phyloP scores from a whole-genome alignment of 768 basidiomycete genomes.

The Lactarius hengduanensis region DNA sequence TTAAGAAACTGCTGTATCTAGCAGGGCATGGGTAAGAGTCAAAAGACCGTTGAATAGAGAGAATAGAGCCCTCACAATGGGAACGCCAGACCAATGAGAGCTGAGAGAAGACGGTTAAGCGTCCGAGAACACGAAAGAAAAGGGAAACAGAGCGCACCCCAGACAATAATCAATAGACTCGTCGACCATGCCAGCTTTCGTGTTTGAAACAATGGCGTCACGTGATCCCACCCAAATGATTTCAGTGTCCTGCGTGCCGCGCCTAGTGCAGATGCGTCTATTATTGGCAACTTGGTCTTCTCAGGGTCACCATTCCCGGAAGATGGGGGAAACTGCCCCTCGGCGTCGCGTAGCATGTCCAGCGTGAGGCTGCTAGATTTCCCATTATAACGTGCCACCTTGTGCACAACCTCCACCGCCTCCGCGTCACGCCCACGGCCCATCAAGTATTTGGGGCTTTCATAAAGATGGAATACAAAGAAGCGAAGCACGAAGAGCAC shows the following conservation, averaged over 20 bases:
- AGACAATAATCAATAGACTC: constrained; percentile 48
- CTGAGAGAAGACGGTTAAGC: constrained; percentile 36
- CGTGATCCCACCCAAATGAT: constrained; percentile 42
- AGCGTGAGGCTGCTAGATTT: constrained; percentile 48
- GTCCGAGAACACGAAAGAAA: neutral
- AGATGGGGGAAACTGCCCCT: constrained; percentile 15
- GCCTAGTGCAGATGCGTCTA: constrained; percentile 40
- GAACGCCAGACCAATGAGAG: constrained; percentile 74
- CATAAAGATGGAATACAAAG: constrained; percentile 63
- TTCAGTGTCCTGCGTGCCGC: constrained; percentile 43
- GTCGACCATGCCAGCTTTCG: constrained; percentile 52
- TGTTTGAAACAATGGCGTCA: constrained; percentile 51
- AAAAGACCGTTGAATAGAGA: neutral
- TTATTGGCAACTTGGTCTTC: constrained; percentile 21
- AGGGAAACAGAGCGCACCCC: constrained; percentile 40
- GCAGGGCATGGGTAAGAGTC: neutral
- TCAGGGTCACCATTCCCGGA: constrained; percentile 21
- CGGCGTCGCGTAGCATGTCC: constrained; percentile 44
- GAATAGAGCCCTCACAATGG: constrained; percentile 49
- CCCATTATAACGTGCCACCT: constrained; percentile 61
- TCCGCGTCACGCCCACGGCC: constrained; percentile 60
- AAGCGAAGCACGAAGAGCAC: constrained; percentile 60
- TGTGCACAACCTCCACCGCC: constrained; percentile 61
- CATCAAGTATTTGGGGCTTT: constrained; percentile 73
- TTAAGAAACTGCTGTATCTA: constrained; percentile 53